Evolutionary conservation across 2,329 filamentous ascomycete species (phyloP).

Genomic region (Cladophialophora chaetospira): DNA sequence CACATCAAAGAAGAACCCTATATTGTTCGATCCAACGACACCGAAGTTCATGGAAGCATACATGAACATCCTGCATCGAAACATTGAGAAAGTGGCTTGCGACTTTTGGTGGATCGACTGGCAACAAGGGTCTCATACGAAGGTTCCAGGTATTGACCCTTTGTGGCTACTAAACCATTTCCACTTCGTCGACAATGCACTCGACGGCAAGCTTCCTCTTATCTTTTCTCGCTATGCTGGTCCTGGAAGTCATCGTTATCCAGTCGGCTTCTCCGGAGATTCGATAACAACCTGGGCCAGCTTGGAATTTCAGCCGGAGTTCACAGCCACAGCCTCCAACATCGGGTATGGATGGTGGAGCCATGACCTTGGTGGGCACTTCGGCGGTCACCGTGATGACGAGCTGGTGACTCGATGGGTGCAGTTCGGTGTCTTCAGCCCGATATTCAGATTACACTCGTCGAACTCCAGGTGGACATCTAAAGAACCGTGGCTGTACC

Average conservation of each 20-base stretch:
- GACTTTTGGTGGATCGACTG: slow-evolving; percentile 72
- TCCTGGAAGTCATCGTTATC: slow-evolving; percentile 65
- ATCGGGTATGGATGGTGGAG: slow-evolving; percentile 71
- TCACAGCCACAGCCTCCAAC: slow-evolving; percentile 66
- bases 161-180: slow-evolving; percentile 68
- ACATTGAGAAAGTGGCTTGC: slow-evolving; percentile 57
- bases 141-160: slow-evolving; percentile 61
- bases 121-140: slow-evolving; percentile 62
- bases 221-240: slow-evolving; percentile 65
- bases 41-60: slow-evolving; percentile 60
- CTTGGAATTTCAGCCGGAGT: slow-evolving; percentile 65
- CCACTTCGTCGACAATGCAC: slow-evolving; percentile 59
- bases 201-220: slow-evolving; percentile 49
- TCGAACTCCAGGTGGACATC: slow-evolving; percentile 59
- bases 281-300: slow-evolving; percentile 62
- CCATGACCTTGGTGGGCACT: slow-evolving; percentile 68
- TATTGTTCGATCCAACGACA: slow-evolving; percentile 59
- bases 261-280: slow-evolving; percentile 67
- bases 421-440: slow-evolving; percentile 63
- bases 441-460: slow-evolving; percentile 63
- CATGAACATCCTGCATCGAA: slow-evolving; percentile 58
- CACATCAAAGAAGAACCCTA: slow-evolving; percentile 52
- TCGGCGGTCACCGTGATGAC: slow-evolving; percentile 58
- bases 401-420: slow-evolving; percentile 63
- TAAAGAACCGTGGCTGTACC: slow-evolving; percentile 65